Percentiles rank a stretch among this genome's conserved stretches.
These are phyloP conservation scores for Zea luxurians DNA, from an alignment of 176 grass and related monocot species.

Conservation along the genomic window DNA sequence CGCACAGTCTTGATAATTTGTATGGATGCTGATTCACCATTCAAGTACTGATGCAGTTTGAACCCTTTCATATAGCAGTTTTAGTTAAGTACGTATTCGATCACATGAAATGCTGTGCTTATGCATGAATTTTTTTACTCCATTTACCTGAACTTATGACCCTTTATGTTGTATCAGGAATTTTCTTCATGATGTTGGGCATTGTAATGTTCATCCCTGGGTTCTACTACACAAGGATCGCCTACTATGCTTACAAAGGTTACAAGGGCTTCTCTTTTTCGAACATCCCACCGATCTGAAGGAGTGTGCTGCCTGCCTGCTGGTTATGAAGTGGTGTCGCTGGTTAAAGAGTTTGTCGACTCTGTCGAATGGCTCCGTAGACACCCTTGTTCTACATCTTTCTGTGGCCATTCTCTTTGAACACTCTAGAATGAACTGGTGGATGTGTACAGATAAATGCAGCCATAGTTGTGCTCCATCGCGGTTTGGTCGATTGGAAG, in stretches of 20 bases:
- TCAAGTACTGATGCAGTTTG: neutral
- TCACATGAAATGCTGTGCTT: neutral
- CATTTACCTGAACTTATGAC: neutral
- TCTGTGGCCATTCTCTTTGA: neutral
- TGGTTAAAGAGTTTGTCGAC: neutral
- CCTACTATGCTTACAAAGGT: slow-evolving; percentile 91
- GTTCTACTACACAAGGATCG: slow-evolving; percentile 94
- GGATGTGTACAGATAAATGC: slow-evolving; percentile 55
- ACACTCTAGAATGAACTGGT: slow-evolving; percentile 19
- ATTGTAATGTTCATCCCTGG: slow-evolving; percentile 93
- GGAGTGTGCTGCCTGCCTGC: neutral
- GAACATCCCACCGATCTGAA: slow-evolving; percentile 81
- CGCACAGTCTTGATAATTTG: neutral
- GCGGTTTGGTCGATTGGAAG: slow-evolving; percentile 29
- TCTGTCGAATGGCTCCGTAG: slow-evolving; percentile 10
- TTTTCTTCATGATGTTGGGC: slow-evolving; percentile 89
- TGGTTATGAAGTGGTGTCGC: neutral
- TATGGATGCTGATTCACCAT: neutral
- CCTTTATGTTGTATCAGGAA: slow-evolving; percentile 41
- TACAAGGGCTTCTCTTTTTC: slow-evolving; percentile 96
- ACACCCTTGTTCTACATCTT: slow-evolving; percentile 19
- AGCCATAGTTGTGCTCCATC: slow-evolving; percentile 25
- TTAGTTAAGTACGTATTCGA: neutral
- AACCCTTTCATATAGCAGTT: neutral
- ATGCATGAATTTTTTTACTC: neutral